Evolutionary conservation across 2,329 filamentous ascomycete species (phyloP).

Genomic region (Elsinoe perseae): DNA sequence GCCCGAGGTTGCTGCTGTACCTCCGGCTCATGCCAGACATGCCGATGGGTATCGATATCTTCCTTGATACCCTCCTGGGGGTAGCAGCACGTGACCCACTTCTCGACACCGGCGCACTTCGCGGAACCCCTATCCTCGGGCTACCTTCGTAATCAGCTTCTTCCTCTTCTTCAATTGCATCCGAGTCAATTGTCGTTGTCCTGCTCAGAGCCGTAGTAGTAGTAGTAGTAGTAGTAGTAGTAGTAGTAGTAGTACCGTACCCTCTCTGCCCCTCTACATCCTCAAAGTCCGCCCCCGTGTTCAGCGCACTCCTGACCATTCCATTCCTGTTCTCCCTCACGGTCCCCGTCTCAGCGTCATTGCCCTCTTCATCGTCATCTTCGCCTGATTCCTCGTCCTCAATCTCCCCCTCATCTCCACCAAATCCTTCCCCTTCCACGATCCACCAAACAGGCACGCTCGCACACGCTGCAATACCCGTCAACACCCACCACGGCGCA

Average conservation of each 20-base stretch:
- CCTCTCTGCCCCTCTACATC: slow-evolving; percentile 30
- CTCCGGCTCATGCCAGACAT: slow-evolving; percentile 41
- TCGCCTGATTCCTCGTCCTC: slow-evolving; percentile 32
- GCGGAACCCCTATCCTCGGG: slow-evolving; percentile 14
- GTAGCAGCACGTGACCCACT: slow-evolving; percentile 18
- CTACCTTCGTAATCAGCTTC: slow-evolving; percentile 19
- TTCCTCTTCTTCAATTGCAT: slow-evolving; percentile 21
- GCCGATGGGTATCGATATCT: slow-evolving; percentile 38
- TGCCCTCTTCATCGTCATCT: slow-evolving; percentile 21
- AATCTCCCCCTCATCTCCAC: slow-evolving; percentile 32
- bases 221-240: slow-evolving; percentile 29
- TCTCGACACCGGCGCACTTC: slow-evolving; percentile 18
- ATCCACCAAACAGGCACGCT: slow-evolving; percentile 67
- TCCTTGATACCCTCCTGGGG: slow-evolving; percentile 31
- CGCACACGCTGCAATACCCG: slow-evolving; percentile 54
- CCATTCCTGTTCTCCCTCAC: slow-evolving; percentile 20
- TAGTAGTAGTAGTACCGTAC: slow-evolving; percentile 32
- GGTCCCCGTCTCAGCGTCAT: slow-evolving; percentile 20
- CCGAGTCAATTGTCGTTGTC: slow-evolving; percentile 26
- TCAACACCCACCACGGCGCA: slow-evolving; percentile 74
- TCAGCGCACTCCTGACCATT: background rate
- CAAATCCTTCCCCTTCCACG: slow-evolving; percentile 63
- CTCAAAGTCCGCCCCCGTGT: background rate
- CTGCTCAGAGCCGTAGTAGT: slow-evolving; percentile 30
- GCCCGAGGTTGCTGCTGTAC: slow-evolving; percentile 40